Base-by-base conservation (phyloP, 2,329 filamentous ascomycete species). In the Neonectria magnoliae region DNA sequence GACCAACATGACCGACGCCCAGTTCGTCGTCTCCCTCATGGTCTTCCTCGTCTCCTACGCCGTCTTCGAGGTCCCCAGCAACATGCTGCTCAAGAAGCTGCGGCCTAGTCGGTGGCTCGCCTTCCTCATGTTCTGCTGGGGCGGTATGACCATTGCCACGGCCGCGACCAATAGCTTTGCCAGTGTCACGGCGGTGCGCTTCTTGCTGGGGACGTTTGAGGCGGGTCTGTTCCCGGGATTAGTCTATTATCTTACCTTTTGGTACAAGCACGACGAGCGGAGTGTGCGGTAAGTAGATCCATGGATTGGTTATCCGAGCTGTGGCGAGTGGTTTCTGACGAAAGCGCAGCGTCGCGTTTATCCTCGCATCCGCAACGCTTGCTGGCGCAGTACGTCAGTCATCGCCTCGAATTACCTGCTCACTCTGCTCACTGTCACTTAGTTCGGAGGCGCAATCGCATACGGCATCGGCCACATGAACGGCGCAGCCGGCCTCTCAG, bases 381-480 rank as follows among this genome's bases (percentile, higher is more conserved):
- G 90, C 90, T 0, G 91, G 91, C 6, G 91, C 91, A 16, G 76
- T 78, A 72, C 69, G 76, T 73, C 29, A 16, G 20, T n/a, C 16
- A 22, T 16, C 11, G 14, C 29, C 22, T 6, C 20, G 2, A 18
- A 9, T 29, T 16, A 18, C 6, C 57, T 51, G 41, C 42, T 27
- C 48, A 3, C 36, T 18, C 50, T 52, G 36, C 60, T 66, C 22
- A 69, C 41, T 22, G 14, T 11, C 36, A 41, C 22, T 20, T 56
- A 78, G 76, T 93, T 89, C 68, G 91, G 91, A 9, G 91, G 92
- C 2, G 84, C 92, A 1, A 85, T 94, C 9, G 91, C 91, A 1
- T 93, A 90, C 65, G 90, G 84, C 1, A 90, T 93, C 65, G 89
- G 90, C 0, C 88, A 90, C 72, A 91, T 94, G 87, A 88, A 93